Conservation (phyloP, 345 rosid species). For the Eucalyptus globulus region DNA sequence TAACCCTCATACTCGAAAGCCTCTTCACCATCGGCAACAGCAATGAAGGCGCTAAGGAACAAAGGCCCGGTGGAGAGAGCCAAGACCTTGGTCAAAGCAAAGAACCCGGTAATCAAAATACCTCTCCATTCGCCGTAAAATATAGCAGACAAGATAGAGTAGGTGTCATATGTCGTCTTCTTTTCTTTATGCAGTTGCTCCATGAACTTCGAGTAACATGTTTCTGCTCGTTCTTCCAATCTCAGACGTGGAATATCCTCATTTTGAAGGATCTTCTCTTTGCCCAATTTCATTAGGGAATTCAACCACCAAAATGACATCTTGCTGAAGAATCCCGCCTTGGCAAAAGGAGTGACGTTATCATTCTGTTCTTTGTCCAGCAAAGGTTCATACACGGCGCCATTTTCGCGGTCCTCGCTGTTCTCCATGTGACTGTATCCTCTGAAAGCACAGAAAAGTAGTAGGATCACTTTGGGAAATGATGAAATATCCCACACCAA, state of each 20-base stretch:
- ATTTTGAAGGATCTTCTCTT: slow-evolving; percentile 16
- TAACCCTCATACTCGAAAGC: slow-evolving; percentile 19
- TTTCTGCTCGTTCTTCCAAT: slow-evolving; percentile 11
- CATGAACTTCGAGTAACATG: slow-evolving; percentile 23
- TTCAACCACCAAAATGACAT: slow-evolving; percentile 52
- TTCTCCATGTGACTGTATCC: not conserved
- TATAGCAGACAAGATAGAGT: slow-evolving; percentile 12
- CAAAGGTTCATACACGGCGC: slow-evolving; percentile 14
- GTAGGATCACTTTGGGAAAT: slow-evolving; percentile 17
- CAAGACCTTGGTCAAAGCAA: slow-evolving; percentile 36
- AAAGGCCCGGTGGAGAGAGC: slow-evolving; percentile 28
- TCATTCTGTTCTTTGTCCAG: slow-evolving; percentile 3
- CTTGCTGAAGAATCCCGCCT: slow-evolving; percentile 23
- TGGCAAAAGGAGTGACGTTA: slow-evolving; percentile 22
- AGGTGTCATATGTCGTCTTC: slow-evolving; percentile 5
- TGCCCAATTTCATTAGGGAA: slow-evolving; percentile 39
- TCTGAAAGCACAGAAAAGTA: slow-evolving; percentile 5
- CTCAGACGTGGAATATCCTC: slow-evolving; percentile 32
- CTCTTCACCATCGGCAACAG: slow-evolving; percentile 15
- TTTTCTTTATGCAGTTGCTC: slow-evolving; percentile 4
- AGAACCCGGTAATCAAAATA: slow-evolving; percentile 23
- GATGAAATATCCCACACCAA: slow-evolving; percentile 10
- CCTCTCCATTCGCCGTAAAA: slow-evolving; percentile 17
- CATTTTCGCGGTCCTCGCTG: not conserved
- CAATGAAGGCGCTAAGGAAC: slow-evolving; percentile 31